phyloP scores from a whole-genome alignment of 352 stramenopile species.

The Pythium chondricola region DNA sequence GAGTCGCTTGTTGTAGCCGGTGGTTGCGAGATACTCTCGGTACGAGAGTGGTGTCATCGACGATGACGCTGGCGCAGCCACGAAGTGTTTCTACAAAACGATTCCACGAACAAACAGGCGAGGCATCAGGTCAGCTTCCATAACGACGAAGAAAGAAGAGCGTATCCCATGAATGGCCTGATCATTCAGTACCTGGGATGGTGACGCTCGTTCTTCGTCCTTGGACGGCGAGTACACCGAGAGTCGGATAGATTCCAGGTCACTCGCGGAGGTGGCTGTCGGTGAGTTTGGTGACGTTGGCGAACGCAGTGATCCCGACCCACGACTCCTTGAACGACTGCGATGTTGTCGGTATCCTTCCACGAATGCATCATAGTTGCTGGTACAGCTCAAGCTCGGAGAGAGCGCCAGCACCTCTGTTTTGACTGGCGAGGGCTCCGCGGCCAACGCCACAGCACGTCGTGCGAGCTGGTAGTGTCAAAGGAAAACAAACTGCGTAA shows the following conservation, averaged over 20 bases:
- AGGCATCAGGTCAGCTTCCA: too few relatives aligned
- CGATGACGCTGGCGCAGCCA: conserved; percentile 6
- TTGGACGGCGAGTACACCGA: neutral
- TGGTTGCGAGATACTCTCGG: conserved; percentile 44
- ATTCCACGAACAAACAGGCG: conserved; percentile 1
- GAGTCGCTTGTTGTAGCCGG: conserved; percentile 43
- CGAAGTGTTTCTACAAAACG: conserved; percentile 3
- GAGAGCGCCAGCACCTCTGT: conserved; percentile 10
- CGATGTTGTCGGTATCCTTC: conserved; percentile 24
- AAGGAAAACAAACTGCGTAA: neutral
- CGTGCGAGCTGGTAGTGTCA: too few relatives aligned
- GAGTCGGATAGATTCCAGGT: conserved; percentile 5
- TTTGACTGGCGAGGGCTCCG: neutral
- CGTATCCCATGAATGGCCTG: too few relatives aligned
- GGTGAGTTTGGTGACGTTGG: conserved; percentile 18
- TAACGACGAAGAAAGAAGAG: too few relatives aligned
- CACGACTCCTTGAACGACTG: neutral
- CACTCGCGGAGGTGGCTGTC: conserved; percentile 4
- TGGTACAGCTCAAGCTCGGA: conserved; percentile 24
- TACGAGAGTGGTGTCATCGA: conserved; percentile 26
- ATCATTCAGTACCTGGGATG: too few relatives aligned
- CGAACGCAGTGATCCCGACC: conserved; percentile 4
- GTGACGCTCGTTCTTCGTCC: neutral
- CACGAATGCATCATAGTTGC: conserved; percentile 31
- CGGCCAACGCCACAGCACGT: neutral